Conservation (phyloP, 305 asterid species). For the Salvia sclarea region DNA sequence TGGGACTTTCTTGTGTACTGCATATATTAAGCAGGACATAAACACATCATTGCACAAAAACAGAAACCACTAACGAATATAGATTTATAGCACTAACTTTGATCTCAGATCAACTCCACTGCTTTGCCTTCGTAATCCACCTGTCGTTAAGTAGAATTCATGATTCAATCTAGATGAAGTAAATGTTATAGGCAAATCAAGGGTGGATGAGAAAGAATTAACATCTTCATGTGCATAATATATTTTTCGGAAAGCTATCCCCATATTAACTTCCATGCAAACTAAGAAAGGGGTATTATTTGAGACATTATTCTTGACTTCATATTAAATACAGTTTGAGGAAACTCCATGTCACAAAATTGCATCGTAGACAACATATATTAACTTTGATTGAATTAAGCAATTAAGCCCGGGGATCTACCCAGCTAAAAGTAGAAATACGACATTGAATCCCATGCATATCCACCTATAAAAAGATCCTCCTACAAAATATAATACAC, state of each 20-base stretch:
- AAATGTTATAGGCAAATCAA: not conserved
- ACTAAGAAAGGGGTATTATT: not conserved
- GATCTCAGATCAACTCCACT: constrained; percentile 65
- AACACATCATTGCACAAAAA: constrained; percentile 25
- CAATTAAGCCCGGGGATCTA: not conserved
- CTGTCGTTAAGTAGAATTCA: constrained; percentile 41
- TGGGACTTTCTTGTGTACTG: constrained; percentile 59
- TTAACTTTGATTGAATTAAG: not conserved
- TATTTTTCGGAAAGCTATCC: not conserved
- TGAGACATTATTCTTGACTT: not conserved
- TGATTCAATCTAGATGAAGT: not conserved
- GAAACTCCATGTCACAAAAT: too few relatives aligned
- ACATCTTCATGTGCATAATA: not conserved
- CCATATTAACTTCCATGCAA: not conserved
- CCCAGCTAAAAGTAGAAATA: not conserved
- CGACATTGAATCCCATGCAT: not conserved
- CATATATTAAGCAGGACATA: constrained; percentile 36
- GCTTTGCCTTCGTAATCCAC: constrained; percentile 64
- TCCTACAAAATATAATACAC: not conserved
- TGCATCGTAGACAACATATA: not conserved
- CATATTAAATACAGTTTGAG: too few relatives aligned
- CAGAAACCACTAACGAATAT: not conserved
- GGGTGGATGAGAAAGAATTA: not conserved
- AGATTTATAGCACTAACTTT: constrained; percentile 40
- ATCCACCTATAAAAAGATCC: not conserved